Conservation (phyloP, 225 moss, liverwort and hornwort genomes). For the Antitrichia curtipendula region DNA sequence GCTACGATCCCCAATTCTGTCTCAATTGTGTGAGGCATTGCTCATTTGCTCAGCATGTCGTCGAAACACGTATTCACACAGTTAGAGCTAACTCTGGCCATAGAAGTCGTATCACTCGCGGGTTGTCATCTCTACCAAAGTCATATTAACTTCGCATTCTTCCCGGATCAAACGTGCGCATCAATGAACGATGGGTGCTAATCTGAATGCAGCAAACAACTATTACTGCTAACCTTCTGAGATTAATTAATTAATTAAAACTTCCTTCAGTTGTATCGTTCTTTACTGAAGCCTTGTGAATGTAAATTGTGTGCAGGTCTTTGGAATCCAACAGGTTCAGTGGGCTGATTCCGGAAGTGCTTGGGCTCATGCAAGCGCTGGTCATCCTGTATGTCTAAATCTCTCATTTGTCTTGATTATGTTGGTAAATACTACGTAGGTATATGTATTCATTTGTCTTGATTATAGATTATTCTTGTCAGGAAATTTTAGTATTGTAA, state of each 20-base stretch:
- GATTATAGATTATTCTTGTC: background rate
- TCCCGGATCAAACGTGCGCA: background rate
- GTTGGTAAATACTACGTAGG: background rate
- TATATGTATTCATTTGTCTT: background rate
- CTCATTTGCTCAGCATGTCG: background rate
- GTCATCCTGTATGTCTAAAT: conserved; percentile 28
- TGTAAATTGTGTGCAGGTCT: conserved; percentile 6
- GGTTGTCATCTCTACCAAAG: background rate
- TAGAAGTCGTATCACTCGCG: background rate
- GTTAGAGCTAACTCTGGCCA: background rate
- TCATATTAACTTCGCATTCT: background rate
- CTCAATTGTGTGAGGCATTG: background rate
- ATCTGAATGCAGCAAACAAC: background rate
- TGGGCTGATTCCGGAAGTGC: conserved; percentile 35
- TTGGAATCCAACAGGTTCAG: conserved; percentile 43
- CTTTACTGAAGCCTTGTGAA: background rate
- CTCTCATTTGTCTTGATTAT: background rate
- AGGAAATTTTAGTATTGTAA: background rate
- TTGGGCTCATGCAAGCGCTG: conserved; percentile 46
- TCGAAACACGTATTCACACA: background rate
- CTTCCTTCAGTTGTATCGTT: background rate
- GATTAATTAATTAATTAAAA: too few relatives aligned
- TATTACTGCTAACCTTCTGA: background rate
- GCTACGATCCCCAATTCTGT: background rate
- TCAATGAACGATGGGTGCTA: background rate